A percentile compares a stretch with the other conserved stretches of the same genome.
These are phyloP conservation scores for Puccinia coronata DNA, from an alignment of 1,284 basidiomycete species.

Conservation along the genomic window DNA sequence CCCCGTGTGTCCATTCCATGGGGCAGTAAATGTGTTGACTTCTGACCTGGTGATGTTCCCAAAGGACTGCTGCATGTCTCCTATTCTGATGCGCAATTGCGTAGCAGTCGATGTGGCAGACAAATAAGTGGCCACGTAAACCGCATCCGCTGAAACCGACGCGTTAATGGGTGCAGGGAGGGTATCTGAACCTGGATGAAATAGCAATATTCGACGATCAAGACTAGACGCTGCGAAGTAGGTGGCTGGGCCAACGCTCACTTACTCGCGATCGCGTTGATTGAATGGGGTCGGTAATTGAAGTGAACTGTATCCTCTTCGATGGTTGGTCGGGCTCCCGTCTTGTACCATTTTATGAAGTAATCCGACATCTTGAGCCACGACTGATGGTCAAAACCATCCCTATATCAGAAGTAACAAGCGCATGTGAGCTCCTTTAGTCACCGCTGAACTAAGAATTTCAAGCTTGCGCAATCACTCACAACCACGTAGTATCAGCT, in stretches of 20 bases:
- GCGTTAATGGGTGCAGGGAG: conserved; percentile 25
- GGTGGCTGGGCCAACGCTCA: too few species aligned
- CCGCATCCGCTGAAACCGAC: conserved; percentile 33
- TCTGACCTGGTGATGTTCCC: conserved; percentile 8
- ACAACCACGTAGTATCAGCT: conserved; percentile 46
- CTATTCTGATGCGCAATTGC: conserved; percentile 30
- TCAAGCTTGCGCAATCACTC: not conserved
- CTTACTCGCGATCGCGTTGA: conserved; percentile 26
- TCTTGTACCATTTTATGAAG: conserved; percentile 49
- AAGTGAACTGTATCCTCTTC: conserved; percentile 34
- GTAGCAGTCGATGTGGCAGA: conserved; percentile 4
- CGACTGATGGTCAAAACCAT: conserved; percentile 35
- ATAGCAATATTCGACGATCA: too few species aligned
- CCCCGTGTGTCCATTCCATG: conserved; percentile 36
- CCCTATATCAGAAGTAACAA: not conserved
- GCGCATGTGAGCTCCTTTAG: not conserved
- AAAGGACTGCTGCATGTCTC: conserved; percentile 19
- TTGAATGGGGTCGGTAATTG: conserved; percentile 46
- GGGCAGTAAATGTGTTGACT: conserved; percentile 25
- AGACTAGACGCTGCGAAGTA: not conserved
- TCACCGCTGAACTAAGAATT: not conserved
- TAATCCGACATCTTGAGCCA: conserved; percentile 49
- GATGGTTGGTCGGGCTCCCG: conserved; percentile 35
- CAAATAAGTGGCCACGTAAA: conserved; percentile 34
- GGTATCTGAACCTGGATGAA: conserved; percentile 23